These are phyloP conservation scores for Hymenoscyphus fructigenus DNA, from an alignment of 2,329 filamentous ascomycete genomes.

Conservation along the genomic window DNA sequence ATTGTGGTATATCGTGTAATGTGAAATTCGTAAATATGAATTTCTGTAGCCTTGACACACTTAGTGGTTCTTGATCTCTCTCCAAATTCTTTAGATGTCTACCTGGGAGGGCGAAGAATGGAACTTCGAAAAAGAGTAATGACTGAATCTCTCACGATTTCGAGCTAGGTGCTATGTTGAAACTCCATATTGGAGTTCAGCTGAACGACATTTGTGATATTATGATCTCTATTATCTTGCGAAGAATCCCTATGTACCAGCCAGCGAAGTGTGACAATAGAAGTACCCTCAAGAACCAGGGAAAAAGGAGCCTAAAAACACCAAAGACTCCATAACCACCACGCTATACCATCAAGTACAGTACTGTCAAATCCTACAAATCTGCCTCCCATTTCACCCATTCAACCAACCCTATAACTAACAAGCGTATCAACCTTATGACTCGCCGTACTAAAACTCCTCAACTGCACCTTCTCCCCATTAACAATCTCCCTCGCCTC, in stretches of 20 bases:
- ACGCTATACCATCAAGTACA: background rate
- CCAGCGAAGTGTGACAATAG: background rate
- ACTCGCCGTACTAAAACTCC: constrained; percentile 93
- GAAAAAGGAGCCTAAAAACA: background rate
- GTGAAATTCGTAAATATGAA: too few species aligned
- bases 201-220: too few species aligned
- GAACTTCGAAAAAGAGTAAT: too few species aligned
- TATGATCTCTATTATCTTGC: too few species aligned
- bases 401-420: constrained; percentile 68
- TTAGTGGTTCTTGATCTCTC: too few species aligned
- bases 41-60: too few species aligned
- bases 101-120: too few species aligned
- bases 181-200: too few species aligned
- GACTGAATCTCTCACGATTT: too few species aligned
- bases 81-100: too few species aligned
- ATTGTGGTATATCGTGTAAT: too few species aligned
- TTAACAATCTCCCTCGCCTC: constrained; percentile 94
- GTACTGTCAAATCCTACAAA: constrained; percentile 4
- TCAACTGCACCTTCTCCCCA: constrained; percentile 90
- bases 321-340: constrained; percentile 2
- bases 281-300: background rate
- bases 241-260: background rate
- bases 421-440: constrained; percentile 94
- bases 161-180: too few species aligned
- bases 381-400: fast-evolving